Evolutionary conservation across 768 basidiomycete genomes (phyloP), one percentile per base, ranked within the genome.

Genomic region (Rhodosporidiobolus sp.): DNA sequence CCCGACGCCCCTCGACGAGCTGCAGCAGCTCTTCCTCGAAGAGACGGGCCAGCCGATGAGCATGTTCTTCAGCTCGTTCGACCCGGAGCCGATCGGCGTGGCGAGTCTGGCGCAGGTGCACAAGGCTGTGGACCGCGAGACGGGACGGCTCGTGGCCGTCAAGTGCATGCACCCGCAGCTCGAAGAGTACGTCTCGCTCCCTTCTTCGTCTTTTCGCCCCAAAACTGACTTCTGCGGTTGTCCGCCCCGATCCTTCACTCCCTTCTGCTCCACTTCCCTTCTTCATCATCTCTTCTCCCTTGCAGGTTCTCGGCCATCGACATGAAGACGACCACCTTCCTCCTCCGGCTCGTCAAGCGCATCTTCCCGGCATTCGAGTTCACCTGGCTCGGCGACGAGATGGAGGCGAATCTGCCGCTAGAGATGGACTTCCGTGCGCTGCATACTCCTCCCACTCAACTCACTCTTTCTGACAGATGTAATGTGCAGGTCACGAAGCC

Each of bases 61-160:
- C 3, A 89, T 90, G 28, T 80, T 93, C 45, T 97, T 98, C 78
- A 86, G 87, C 20, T 87, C 92, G 70, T 95, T 98, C 79, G 88
- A 96, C 76, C 87, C 88, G 9, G 83, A 84, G 26, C 96, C 96
- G 12, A 91, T 98, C 56, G 96, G 96, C 5, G 93, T 97, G 24
- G 96, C 96, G 20, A 95, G 92, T 77, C 82, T 97, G 49, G 96
- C 96, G 10, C 96, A 99, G 81, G 96, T 98, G 24, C 96, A 98
- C 81, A 86, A 89, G 28, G 96, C 88, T 7, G 86, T 82, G 22
- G 88, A 91, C 72, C 86, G 86, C 62, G 83, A 86, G 59, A 88
- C 89, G 9, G 90, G 91, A 4, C 85, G 85, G 80, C 82, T 83
- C 65, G 93, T 94, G 35, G 96, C 96, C 14, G 90, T 98, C 62